These are phyloP conservation scores for Phaffomyces antillensis DNA, from an alignment of 805 yeast genomes.

Conservation along the genomic window DNA sequence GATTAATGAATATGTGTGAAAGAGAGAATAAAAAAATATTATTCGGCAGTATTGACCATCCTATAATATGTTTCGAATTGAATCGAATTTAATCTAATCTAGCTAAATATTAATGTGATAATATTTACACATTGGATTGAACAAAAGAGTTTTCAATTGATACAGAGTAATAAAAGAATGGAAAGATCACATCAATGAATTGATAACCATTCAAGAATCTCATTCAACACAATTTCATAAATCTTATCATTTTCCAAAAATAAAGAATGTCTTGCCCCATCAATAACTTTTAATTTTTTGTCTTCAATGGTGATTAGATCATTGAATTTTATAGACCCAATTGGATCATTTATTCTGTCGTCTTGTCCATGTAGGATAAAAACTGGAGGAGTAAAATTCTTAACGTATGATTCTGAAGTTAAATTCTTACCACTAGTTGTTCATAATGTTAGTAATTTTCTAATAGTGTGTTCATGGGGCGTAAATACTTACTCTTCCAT, in stretches of 20 bases:
- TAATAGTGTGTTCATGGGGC: not conserved
- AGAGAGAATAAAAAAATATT: no score
- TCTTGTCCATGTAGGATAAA: constrained; percentile 53
- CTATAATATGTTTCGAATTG: no score
- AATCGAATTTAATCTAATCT: no score
- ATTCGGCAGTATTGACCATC: no score
- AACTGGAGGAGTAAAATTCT: constrained; percentile 34
- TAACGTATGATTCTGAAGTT: constrained; percentile 29
- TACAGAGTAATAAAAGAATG: no score
- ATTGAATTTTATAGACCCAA: constrained; percentile 14
- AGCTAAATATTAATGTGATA: no score
- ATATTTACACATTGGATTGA: no score
- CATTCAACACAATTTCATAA: constrained; percentile 11
- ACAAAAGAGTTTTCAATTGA: no score
- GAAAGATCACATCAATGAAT: constrained; percentile 12
- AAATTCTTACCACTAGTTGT: constrained; percentile 47
- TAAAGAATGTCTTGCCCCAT: constrained; percentile 36
- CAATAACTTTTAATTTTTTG: constrained; percentile 15
- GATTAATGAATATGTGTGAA: no score
- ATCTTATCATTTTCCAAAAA: constrained; percentile 16
- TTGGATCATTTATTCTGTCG: constrained; percentile 51
- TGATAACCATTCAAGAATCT: constrained; percentile 15
- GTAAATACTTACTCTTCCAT: constrained; percentile 25
- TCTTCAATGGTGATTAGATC: constrained; percentile 11
- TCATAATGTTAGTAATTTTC: constrained; percentile 1